phyloP scores from a whole-genome alignment of 176 grass and related monocot species.

The Eragrostis curvula region DNA sequence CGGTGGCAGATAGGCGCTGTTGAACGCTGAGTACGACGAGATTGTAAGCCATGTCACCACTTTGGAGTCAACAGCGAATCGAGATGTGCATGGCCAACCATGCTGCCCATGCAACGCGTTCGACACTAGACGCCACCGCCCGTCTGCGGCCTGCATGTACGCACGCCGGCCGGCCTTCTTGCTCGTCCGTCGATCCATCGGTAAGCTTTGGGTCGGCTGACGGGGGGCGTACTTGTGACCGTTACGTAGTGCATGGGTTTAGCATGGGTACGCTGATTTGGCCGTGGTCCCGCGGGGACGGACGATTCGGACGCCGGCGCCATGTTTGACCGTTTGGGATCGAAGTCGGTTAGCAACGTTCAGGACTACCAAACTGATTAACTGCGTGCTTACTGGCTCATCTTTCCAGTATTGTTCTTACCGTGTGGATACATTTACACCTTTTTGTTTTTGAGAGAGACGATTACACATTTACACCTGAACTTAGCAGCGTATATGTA shows the following conservation, averaged over 20 bases:
- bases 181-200: background rate
- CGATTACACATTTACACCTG: too few species aligned
- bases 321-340: background rate
- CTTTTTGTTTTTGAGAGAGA: too few species aligned
- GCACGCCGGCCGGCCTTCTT: background rate
- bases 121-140: constrained; percentile 6
- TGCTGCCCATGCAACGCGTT: constrained; percentile 35
- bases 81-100: constrained; percentile 2
- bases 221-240: background rate
- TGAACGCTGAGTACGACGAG: background rate
- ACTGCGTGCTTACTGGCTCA: too few species aligned
- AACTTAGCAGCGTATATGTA: too few species aligned
- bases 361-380: too few species aligned
- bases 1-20: background rate
- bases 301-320: background rate
- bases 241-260: constrained; percentile 14
- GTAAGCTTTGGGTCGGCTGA: background rate
- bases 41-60: too few species aligned
- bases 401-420: too few species aligned
- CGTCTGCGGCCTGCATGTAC: background rate
- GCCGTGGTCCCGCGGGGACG: background rate
- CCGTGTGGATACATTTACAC: too few species aligned
- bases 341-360: too few species aligned
- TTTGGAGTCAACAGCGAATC: background rate
- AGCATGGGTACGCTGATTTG: background rate